Evolutionary conservation across 2,329 filamentous ascomycete genomes (phyloP).

Genomic region (Cladosporium sp.): DNA sequence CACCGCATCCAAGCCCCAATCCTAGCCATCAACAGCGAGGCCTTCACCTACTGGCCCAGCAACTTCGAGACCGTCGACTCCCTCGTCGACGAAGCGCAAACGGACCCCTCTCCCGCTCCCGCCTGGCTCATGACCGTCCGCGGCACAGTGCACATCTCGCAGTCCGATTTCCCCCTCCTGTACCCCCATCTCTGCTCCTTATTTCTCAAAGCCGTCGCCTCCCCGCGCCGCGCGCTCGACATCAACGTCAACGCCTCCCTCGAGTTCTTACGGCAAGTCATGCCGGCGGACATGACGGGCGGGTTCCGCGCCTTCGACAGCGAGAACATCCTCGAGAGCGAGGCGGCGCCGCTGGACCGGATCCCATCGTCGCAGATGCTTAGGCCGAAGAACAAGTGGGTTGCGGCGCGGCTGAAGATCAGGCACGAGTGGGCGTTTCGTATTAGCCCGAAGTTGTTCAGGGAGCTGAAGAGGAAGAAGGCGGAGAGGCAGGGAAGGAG

Average conservation of each 20-base stretch:
- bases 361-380: slow-evolving; percentile 44
- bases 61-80: slow-evolving; percentile 55
- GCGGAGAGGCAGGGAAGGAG: slow-evolving; percentile 9
- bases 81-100: slow-evolving; percentile 53
- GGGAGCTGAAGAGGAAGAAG: slow-evolving; percentile 9
- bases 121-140: slow-evolving; percentile 43
- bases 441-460: slow-evolving; percentile 38
- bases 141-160: slow-evolving; percentile 59
- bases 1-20: slow-evolving; percentile 50
- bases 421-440: slow-evolving; percentile 52
- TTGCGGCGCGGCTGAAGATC: slow-evolving; percentile 52
- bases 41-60: slow-evolving; percentile 63
- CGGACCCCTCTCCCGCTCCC: slow-evolving; percentile 26
- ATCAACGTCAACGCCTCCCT: slow-evolving; percentile 57
- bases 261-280: slow-evolving; percentile 53
- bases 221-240: slow-evolving; percentile 56
- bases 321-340: slow-evolving; percentile 42
- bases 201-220: slow-evolving; percentile 57
- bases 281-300: slow-evolving; percentile 43
- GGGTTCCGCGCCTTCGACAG: slow-evolving; percentile 48
- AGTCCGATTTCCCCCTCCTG: slow-evolving; percentile 60
- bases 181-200: slow-evolving; percentile 55
- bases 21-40: slow-evolving; percentile 60
- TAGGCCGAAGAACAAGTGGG: slow-evolving; percentile 50
- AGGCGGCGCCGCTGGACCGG: slow-evolving; percentile 33